Evolutionary conservation across 169 alveolate genomes (phyloP).

Genomic region (Plasmodium chabaudi): DNA sequence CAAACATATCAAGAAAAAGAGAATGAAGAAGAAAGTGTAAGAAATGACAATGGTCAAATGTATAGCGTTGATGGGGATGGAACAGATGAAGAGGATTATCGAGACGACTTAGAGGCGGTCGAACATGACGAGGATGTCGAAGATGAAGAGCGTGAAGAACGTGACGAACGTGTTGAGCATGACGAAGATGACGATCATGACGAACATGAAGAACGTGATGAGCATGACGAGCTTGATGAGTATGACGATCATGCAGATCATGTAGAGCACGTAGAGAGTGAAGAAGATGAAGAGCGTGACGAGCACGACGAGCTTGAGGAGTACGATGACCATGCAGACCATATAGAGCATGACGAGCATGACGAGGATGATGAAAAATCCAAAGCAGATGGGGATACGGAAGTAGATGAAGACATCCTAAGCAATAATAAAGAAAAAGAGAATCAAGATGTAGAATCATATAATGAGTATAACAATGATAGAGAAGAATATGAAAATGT

Average conservation of each 20-base stretch:
- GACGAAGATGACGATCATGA: constrained; percentile 10
- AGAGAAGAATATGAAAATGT: not conserved
- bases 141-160: not conserved
- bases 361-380: not conserved
- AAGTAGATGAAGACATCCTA: too few species aligned
- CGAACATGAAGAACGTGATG: not conserved
- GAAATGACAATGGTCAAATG: not conserved
- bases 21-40: not conserved
- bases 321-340: not conserved
- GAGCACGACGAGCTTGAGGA: not conserved
- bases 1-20: too few species aligned
- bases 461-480: not conserved
- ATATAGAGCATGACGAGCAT: not conserved
- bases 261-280: too few species aligned
- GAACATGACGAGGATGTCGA: not conserved
- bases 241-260: too few species aligned
- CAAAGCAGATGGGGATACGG: too few species aligned
- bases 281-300: not conserved
- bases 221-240: not conserved
- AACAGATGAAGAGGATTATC: not conserved
- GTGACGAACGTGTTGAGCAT: not conserved
- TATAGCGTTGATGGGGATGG: not conserved
- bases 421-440: too few species aligned
- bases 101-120: not conserved
- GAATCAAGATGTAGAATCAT: not conserved